Evolutionary conservation across 805 yeast species (phyloP).

Genomic region (Spathaspora sp.): DNA sequence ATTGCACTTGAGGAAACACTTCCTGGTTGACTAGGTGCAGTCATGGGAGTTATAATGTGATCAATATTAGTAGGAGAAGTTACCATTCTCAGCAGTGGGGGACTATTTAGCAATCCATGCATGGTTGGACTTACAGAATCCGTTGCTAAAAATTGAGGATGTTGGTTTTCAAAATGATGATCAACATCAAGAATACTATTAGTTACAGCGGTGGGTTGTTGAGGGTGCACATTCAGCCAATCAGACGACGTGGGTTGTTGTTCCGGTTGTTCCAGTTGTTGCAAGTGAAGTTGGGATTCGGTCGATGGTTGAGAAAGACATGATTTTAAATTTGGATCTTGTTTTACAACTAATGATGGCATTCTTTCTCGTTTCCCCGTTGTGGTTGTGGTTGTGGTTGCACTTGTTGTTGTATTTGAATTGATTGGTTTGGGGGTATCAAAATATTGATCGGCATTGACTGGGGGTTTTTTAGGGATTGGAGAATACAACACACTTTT

Average conservation of each 20-base stretch:
- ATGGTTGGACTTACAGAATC: constrained; percentile 16
- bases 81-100: not conserved
- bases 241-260: not conserved
- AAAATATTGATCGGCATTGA: not conserved
- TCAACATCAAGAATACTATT: not conserved
- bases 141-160: constrained; percentile 12
- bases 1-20: constrained; percentile 2
- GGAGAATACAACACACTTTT: constrained; percentile 8
- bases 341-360: constrained; percentile 13
- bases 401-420: not conserved
- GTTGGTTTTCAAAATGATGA: constrained; percentile 5
- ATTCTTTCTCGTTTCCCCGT: constrained; percentile 4
- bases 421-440: not conserved
- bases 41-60: not conserved
- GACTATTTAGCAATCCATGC: constrained; percentile 13
- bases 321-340: constrained; percentile 16
- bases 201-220: no score
- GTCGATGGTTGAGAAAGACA: constrained; percentile 9
- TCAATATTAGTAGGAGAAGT: not conserved
- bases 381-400: not conserved
- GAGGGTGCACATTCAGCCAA: no score
- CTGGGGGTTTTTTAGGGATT: constrained; percentile 8
- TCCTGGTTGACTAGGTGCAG: not conserved
- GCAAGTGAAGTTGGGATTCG: not conserved
- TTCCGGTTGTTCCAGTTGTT: not conserved